Percentiles rank a stretch among this genome's conserved stretches.
Conservation (phyloP, 495 filamentous ascomycete species). For the Cercophora scortea region DNA sequence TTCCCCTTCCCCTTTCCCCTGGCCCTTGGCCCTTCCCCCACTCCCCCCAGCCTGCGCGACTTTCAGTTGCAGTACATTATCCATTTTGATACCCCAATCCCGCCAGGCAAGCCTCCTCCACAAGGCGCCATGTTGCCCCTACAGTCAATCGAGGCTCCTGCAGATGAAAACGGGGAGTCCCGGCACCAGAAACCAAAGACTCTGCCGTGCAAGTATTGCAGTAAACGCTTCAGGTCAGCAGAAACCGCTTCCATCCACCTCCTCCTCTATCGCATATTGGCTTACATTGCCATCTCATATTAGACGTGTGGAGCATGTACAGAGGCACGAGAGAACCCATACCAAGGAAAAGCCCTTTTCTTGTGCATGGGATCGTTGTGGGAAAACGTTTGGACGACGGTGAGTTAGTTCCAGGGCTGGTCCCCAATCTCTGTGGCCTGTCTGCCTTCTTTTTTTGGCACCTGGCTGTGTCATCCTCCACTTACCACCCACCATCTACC, state of each 20-base stretch:
- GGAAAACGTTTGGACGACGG: constrained; percentile 52
- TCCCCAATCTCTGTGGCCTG: constrained; percentile 3
- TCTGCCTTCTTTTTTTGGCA: constrained; percentile 1
- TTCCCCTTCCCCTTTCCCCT: constrained; percentile 13
- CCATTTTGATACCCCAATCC: constrained; percentile 34
- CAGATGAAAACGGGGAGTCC: constrained; percentile 38
- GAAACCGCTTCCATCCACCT: constrained; percentile 10
- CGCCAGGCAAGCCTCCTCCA: constrained; percentile 10
- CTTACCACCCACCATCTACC: constrained; percentile 1
- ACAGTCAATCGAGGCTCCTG: constrained; percentile 42
- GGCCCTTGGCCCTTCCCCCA: constrained; percentile 11
- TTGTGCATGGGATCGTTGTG: constrained; percentile 44
- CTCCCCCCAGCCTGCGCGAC: constrained; percentile 12
- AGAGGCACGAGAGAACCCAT: constrained; percentile 54
- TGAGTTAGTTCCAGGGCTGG: constrained; percentile 24
- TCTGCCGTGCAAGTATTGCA: constrained; percentile 48
- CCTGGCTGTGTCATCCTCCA: constrained; percentile 6
- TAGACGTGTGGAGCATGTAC: constrained; percentile 53
- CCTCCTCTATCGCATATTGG: constrained; percentile 25
- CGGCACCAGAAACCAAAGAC: constrained; percentile 47
- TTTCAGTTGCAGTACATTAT: constrained; percentile 14
- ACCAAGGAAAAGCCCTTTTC: constrained; percentile 54
- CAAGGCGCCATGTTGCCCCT: constrained; percentile 36
- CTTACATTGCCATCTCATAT: constrained; percentile 36
- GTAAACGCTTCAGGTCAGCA: constrained; percentile 47